phyloP scores from a whole-genome alignment of 2,329 filamentous ascomycete genomes.

The Truncatella angustata region DNA sequence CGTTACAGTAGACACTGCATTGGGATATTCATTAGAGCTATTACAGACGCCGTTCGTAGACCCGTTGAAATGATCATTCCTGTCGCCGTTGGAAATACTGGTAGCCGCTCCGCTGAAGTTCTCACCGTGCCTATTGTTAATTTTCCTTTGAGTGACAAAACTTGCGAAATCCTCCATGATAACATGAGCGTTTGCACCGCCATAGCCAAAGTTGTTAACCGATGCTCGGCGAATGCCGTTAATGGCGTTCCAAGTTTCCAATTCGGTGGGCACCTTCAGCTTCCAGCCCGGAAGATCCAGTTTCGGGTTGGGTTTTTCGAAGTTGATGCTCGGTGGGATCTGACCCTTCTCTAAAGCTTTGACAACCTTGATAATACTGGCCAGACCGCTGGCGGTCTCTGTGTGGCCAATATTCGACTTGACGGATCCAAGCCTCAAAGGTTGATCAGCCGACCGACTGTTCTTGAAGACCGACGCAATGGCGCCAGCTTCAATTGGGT shows the following conservation, averaged over 20 bases:
- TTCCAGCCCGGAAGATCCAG: constrained; percentile 8
- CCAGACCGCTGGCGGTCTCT: constrained; percentile 15
- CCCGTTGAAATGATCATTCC: too few relatives aligned
- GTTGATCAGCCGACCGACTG: not conserved
- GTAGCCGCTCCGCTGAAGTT: too few relatives aligned
- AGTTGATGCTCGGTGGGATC: constrained; percentile 14
- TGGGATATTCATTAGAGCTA: not conserved
- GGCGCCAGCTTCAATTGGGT: not conserved
- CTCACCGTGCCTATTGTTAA: too few relatives aligned
- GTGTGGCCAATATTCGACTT: constrained; percentile 21
- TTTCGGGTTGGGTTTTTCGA: constrained; percentile 16
- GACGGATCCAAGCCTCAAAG: constrained; percentile 13
- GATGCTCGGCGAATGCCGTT: constrained; percentile 17
- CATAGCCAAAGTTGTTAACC: constrained; percentile 37
- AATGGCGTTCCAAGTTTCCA: constrained; percentile 7
- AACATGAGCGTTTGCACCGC: constrained; percentile 34
- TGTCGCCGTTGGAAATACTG: not conserved
- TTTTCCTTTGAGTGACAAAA: not conserved
- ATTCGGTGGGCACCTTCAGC: constrained; percentile 9
- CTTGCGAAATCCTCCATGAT: constrained; percentile 18
- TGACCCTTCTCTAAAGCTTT: constrained; percentile 13
- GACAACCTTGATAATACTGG: constrained; percentile 17
- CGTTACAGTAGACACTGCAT: not conserved
- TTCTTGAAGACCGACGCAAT: not conserved
- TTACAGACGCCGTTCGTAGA: too few relatives aligned